Base-by-base conservation (phyloP, 2,329 filamentous ascomycete species). In the Microthyrium microscopicum region DNA sequence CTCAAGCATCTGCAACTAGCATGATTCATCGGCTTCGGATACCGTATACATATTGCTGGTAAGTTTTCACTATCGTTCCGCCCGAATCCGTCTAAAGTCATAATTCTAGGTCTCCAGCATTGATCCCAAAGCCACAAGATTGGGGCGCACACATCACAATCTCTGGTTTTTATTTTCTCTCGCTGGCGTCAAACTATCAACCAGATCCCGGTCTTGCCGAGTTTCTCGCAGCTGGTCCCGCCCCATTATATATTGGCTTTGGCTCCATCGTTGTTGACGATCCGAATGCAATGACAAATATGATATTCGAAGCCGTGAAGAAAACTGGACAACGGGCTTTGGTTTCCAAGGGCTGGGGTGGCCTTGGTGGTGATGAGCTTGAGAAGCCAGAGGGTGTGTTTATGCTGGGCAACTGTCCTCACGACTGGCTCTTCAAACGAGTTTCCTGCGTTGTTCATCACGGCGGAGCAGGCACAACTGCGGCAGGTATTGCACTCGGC, bases 401-500 rank as follows among this genome's bases (percentile, higher is more conserved):
- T 52, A 70, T 83, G 66, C 62, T 84, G 3, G 77, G 72, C 22
- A 81, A 82, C 43, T 76, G 68, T 0, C 78, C 77, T 0, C 77
- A 83, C 46, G 77, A 83, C 51, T 84, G 78, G 77, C 58, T 84
- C 0, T 83, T 83, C 40, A 74, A 74, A 0, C 60, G 61, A 20
- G 70, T 81, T 4, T 59, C 58, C 28, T 74, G 71, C 0, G 75
- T 75, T 3, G 69, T 83, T 2, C 78, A 81, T 39, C 78, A 83
- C 41, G 78, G 78, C n/a, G 78, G 78, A 9, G 79, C 79, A 1
- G 78, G 78, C 2, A 84, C 78, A 0, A 80, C 77, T 1, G 78
- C 78, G 2, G 77, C 77, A 29, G 76, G 76, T 1, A 58, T 84
- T 20, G 79, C 77, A 48, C 76, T 68, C 40, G 78, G 67, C 3